These are phyloP conservation scores for Psilocybe cyanescens DNA, from an alignment of 768 basidiomycete species.

Conservation along the genomic window DNA sequence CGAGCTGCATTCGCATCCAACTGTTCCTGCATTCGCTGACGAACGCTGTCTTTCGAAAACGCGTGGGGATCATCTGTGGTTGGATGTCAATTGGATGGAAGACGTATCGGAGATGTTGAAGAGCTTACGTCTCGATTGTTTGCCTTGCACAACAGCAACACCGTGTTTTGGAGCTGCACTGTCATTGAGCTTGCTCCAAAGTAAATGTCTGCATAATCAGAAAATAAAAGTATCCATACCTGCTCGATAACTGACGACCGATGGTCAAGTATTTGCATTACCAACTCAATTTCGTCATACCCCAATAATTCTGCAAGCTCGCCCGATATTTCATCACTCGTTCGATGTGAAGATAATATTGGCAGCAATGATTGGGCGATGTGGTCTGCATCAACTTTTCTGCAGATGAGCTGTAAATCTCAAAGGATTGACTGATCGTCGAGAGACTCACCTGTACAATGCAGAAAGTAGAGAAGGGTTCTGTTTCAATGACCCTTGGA, in stretches of 20 bases:
- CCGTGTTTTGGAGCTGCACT: background rate
- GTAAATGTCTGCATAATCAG: slow-evolving; percentile 6
- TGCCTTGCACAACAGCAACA: background rate
- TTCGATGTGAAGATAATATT: slow-evolving; percentile 51
- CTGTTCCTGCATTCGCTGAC: slow-evolving; percentile 62
- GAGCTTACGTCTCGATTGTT: slow-evolving; percentile 2
- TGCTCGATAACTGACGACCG: slow-evolving; percentile 52
- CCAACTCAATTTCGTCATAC: slow-evolving; percentile 81
- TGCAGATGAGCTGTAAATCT: slow-evolving; percentile 1
- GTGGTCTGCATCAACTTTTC: slow-evolving; percentile 17
- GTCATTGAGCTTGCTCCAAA: slow-evolving; percentile 17
- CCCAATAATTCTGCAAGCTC: slow-evolving; percentile 84
- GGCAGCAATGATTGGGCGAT: slow-evolving; percentile 10
- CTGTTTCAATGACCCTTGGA: background rate
- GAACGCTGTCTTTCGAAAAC: slow-evolving; percentile 51
- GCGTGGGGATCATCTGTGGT: slow-evolving; percentile 10
- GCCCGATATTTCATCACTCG: slow-evolving; percentile 74
- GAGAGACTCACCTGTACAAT: slow-evolving; percentile 14
- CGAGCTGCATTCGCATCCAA: slow-evolving; percentile 65
- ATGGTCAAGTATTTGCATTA: slow-evolving; percentile 67
- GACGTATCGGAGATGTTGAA: background rate
- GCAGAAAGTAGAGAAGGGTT: slow-evolving; percentile 4
- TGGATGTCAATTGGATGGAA: background rate
- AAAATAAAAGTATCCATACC: slow-evolving; percentile 37
- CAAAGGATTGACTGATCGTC: background rate